A percentile compares a stretch with the other conserved stretches of the same genome.
Conservation (phyloP, 805 yeast species). For the Metschnikowia similis region DNA sequence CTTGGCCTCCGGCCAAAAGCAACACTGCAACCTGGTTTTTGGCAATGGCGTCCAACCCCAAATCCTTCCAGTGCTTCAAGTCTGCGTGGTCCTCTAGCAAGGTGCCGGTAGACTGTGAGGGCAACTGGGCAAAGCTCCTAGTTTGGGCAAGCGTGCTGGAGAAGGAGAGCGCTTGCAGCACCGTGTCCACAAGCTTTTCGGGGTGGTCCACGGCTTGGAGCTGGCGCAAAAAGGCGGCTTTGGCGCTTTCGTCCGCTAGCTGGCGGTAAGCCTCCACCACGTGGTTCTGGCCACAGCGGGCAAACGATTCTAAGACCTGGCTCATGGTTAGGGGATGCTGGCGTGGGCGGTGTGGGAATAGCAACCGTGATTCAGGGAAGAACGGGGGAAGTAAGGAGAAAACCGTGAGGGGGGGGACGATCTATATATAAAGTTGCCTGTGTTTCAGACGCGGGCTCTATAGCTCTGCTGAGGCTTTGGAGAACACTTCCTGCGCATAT, state of each 20-base stretch:
- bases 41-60: constrained; percentile 68
- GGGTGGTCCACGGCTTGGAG: constrained; percentile 43
- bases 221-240: constrained; percentile 36
- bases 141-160: constrained; percentile 19
- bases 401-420: not conserved
- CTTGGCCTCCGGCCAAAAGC: constrained; percentile 98
- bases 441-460: not conserved
- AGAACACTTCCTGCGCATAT: constrained; percentile 1
- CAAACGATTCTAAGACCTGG: not conserved
- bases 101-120: constrained; percentile 43
- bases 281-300: constrained; percentile 42
- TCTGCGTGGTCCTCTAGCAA: constrained; percentile 38
- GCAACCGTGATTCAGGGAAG: too few relatives aligned
- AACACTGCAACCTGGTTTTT: constrained; percentile 80
- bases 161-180: constrained; percentile 44
- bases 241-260: constrained; percentile 29
- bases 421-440: not conserved
- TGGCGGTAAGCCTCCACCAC: constrained; percentile 46
- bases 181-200: constrained; percentile 33
- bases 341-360: not conserved
- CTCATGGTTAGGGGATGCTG: not conserved
- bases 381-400: too few relatives aligned
- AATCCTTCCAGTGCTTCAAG: constrained; percentile 35
- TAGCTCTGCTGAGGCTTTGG: not conserved
- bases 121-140: constrained; percentile 45